Conservation (phyloP, 2,329 filamentous ascomycete species). For the Alternaria brassicicola region DNA sequence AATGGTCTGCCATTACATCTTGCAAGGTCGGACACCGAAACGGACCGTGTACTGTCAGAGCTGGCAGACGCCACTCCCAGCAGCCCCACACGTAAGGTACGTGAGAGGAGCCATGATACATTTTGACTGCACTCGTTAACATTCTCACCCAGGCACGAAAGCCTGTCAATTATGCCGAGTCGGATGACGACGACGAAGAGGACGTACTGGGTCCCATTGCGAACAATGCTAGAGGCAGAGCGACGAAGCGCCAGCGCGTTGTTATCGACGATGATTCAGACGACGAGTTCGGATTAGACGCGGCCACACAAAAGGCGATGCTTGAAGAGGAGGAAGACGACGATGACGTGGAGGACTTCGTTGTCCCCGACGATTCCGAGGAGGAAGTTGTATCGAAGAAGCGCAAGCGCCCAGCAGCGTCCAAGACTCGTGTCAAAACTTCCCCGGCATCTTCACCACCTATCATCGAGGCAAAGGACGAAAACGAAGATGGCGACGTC, state of each 20-base stretch:
- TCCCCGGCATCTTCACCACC: conserved; percentile 55
- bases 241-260: conserved; percentile 65
- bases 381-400: conserved; percentile 70
- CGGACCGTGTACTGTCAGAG: conserved; percentile 51
- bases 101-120: conserved; percentile 12
- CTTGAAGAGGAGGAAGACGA: conserved; percentile 69
- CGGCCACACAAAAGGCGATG: conserved; percentile 62
- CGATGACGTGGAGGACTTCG: conserved; percentile 82
- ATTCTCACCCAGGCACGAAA: conserved; percentile 61
- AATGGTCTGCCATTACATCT: conserved; percentile 56
- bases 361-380: conserved; percentile 86
- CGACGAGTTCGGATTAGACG: conserved; percentile 69
- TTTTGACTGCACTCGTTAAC: conserved; percentile 9
- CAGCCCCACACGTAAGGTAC: conserved; percentile 82
- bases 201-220: conserved; percentile 68
- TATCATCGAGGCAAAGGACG: conserved; percentile 44
- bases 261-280: conserved; percentile 68
- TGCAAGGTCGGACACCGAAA: conserved; percentile 50
- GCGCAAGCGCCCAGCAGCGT: conserved; percentile 64
- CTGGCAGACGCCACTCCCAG: conserved; percentile 58
- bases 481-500: conserved; percentile 63
- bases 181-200: conserved; percentile 72
- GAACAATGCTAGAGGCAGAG: conserved; percentile 51
- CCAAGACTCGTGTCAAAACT: conserved; percentile 66
- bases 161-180: conserved; percentile 81